Conservation (phyloP, 768 basidiomycete genomes). For the Leccinum longicurvipes region DNA sequence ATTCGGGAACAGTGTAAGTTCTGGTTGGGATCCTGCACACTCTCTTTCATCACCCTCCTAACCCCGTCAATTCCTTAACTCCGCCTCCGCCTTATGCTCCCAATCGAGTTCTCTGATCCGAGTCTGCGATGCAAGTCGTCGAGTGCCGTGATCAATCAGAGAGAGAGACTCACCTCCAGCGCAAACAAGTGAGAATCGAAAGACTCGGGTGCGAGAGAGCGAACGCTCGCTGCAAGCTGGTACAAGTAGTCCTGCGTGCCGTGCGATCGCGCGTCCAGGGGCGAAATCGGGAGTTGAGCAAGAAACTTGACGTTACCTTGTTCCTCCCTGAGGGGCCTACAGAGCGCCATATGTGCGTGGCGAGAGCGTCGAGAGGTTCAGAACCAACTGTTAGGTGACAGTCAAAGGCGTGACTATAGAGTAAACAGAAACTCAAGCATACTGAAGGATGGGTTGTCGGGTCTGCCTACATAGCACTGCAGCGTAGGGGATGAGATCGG, state of each 20-base stretch:
- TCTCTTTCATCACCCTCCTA: background rate
- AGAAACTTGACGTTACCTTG: conserved; percentile 50
- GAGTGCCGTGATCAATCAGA: background rate
- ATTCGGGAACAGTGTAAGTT: background rate
- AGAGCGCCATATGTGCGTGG: conserved; percentile 66
- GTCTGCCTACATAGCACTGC: conserved; percentile 83
- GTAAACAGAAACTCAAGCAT: conserved; percentile 14
- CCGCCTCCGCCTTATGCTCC: background rate
- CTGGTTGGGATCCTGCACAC: background rate
- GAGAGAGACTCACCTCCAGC: conserved; percentile 55
- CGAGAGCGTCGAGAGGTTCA: conserved; percentile 68
- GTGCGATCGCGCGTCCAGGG: background rate
- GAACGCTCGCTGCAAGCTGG: conserved; percentile 66
- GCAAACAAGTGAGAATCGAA: conserved; percentile 74
- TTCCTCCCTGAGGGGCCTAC: conserved; percentile 88
- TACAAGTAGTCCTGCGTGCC: conserved; percentile 78
- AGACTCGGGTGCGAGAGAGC: conserved; percentile 70
- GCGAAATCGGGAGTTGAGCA: background rate
- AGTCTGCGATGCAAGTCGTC: background rate
- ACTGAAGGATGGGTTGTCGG: conserved; percentile 90
- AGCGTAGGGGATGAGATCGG: background rate
- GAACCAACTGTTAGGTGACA: conserved; percentile 59
- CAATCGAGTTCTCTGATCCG: conserved; percentile 13
- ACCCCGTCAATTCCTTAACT: background rate
- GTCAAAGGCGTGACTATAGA: background rate